phyloP scores from a whole-genome alignment of 176 grass and related monocot species.

The Miscanthus lutarioriparius region DNA sequence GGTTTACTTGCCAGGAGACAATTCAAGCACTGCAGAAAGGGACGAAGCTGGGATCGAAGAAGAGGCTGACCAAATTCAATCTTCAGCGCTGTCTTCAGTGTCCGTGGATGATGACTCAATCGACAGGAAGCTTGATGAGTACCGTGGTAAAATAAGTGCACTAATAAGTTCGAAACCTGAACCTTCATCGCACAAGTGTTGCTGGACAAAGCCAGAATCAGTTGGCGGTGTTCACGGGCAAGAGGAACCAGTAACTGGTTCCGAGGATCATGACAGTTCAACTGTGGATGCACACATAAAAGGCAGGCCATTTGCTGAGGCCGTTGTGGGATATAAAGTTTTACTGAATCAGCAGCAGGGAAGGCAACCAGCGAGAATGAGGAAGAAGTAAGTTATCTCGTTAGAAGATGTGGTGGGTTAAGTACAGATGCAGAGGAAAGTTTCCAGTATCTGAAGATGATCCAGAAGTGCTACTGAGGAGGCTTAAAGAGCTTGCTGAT shows the following conservation, averaged over 20 bases:
- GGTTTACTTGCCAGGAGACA: conserved; percentile 8
- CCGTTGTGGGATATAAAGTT: not conserved
- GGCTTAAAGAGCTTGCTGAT: conserved; percentile 65
- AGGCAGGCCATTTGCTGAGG: conserved; percentile 5
- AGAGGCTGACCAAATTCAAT: conserved; percentile 6
- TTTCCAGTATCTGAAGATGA: conserved; percentile 16
- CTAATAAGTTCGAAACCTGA: conserved; percentile 29
- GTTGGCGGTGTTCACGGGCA: not conserved
- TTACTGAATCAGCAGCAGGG: not conserved
- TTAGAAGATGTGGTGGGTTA: not conserved
- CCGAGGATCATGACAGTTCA: conserved; percentile 20
- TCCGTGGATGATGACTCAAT: conserved; percentile 34
- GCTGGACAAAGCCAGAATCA: not conserved
- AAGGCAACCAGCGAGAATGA: not conserved
- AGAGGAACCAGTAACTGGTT: not conserved
- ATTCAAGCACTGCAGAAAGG: not conserved
- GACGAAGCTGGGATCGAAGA: conserved; percentile 29
- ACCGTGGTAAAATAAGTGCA: conserved; percentile 44
- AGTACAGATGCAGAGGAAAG: not conserved
- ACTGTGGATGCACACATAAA: not conserved
- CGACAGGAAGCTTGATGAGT: conserved; percentile 44
- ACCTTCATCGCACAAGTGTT: not conserved
- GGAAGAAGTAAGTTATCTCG: not conserved
- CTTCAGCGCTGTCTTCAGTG: conserved; percentile 5
- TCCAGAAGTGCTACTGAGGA: conserved; percentile 41